Evolutionary conservation across 2,329 filamentous ascomycete species (phyloP).

Genomic region (Tolypocladium pustulatum): DNA sequence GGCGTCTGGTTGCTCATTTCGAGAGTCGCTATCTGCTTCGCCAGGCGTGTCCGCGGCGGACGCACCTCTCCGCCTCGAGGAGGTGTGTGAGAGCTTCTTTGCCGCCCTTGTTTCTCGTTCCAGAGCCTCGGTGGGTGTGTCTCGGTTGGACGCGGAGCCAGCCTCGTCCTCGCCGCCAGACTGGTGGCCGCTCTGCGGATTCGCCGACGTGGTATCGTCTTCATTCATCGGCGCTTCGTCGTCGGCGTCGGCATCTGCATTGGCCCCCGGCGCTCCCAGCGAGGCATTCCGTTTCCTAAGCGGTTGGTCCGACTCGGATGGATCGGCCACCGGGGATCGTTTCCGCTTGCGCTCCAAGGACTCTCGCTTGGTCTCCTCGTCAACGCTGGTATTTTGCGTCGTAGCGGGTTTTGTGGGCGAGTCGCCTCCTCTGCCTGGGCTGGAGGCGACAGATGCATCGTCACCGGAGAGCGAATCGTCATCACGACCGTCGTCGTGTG

Average conservation of each 20-base stretch:
- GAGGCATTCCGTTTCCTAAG: conserved; percentile 45
- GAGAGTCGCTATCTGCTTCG: conserved; percentile 20
- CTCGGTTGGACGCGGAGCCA: conserved; percentile 15
- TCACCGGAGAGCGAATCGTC: conserved; percentile 30
- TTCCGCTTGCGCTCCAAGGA: conserved; percentile 37
- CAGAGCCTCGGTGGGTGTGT: conserved; percentile 16
- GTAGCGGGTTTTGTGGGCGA: conserved; percentile 22
- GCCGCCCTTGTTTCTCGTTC: conserved; percentile 21
- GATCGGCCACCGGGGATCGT: conserved; percentile 33
- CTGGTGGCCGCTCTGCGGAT: conserved; percentile 26
- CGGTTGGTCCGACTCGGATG: conserved; percentile 35
- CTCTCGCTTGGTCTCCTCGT: conserved; percentile 21
- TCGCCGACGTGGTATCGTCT: conserved; percentile 24
- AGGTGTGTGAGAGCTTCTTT: conserved; percentile 31
- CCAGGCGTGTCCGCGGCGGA: conserved; percentile 13
- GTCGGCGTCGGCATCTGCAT: conserved; percentile 23
- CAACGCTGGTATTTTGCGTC: conserved; percentile 15
- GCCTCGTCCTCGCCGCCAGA: conserved; percentile 37
- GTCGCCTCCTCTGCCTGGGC: conserved; percentile 24
- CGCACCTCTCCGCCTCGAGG: conserved; percentile 26
- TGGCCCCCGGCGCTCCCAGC: conserved; percentile 22
- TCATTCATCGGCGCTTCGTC: conserved; percentile 20
- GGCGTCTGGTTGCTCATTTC: conserved; percentile 20
- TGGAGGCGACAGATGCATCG: conserved; percentile 25
- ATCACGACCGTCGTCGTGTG: conserved; percentile 24